These are phyloP conservation scores for Sclerospora graminicola DNA, from an alignment of 352 stramenopile species.

Conservation along the genomic window DNA sequence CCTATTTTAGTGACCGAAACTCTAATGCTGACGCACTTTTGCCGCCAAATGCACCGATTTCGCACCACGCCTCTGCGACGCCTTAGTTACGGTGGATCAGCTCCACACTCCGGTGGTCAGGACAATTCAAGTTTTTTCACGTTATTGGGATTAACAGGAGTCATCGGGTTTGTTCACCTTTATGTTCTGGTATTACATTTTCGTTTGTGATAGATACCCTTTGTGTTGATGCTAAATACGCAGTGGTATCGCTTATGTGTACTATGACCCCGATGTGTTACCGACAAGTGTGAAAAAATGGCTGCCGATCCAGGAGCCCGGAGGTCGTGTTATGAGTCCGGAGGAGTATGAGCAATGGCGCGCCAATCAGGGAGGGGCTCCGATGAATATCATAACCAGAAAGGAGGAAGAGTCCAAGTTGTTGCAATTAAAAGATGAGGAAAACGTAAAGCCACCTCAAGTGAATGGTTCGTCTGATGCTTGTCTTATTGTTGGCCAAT, in stretches of 20 bases:
- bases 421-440: conserved; percentile 25
- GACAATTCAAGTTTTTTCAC: conserved; percentile 81
- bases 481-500: conserved; percentile 2
- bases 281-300: conserved; percentile 61
- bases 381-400: conserved; percentile 20
- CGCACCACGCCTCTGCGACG: conserved; percentile 24
- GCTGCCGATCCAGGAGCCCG: conserved; percentile 69
- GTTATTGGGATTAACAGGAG: conserved; percentile 46
- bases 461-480: conserved; percentile 15
- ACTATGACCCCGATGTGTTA: conserved; percentile 79
- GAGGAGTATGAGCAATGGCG: conserved; percentile 84
- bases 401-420: conserved; percentile 21
- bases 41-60: conserved; percentile 3
- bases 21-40: too few relatives aligned
- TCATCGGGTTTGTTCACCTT: conserved; percentile 38
- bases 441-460: conserved; percentile 23
- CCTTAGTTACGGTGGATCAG: conserved; percentile 56
- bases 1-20: too few relatives aligned
- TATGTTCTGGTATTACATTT: background rate
- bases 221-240: background rate
- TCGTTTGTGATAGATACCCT: background rate
- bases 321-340: conserved; percentile 77
- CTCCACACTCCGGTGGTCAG: conserved; percentile 37
- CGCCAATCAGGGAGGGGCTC: conserved; percentile 50
- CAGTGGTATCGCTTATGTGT: conserved; percentile 70